Percentiles rank a stretch among this genome's conserved stretches.
phyloP scores from a whole-genome alignment of 352 stramenopile species.

The Phytophthora cryptogea region DNA sequence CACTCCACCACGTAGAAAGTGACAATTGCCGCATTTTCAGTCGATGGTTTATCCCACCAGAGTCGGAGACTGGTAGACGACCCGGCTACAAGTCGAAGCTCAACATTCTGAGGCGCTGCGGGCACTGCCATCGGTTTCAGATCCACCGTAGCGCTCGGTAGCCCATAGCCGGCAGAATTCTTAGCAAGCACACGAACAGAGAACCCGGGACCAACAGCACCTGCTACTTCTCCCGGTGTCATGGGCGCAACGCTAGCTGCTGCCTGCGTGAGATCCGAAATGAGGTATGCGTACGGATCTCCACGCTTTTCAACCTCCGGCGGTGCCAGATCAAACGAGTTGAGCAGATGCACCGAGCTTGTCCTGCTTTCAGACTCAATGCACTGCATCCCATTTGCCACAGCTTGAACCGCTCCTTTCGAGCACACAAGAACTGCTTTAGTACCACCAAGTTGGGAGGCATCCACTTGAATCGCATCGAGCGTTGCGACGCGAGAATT shows the following conservation, averaged over 20 bases:
- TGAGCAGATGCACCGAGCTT: slow-evolving; percentile 39
- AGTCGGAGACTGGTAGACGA: slow-evolving; percentile 73
- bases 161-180: slow-evolving; percentile 65
- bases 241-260: slow-evolving; percentile 36
- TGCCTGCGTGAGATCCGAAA: slow-evolving; percentile 50
- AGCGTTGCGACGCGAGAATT: slow-evolving; percentile 44
- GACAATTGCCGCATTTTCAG: slow-evolving; percentile 82
- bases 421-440: slow-evolving; percentile 57
- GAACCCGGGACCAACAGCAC: slow-evolving; percentile 51
- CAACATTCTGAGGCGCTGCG: slow-evolving; percentile 65
- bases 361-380: slow-evolving; percentile 45
- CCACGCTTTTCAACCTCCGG: slow-evolving; percentile 45
- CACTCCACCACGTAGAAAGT: slow-evolving; percentile 91
- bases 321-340: slow-evolving; percentile 40
- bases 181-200: slow-evolving; percentile 65
- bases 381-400: slow-evolving; percentile 50
- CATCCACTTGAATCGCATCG: slow-evolving; percentile 40
- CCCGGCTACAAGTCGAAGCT: slow-evolving; percentile 79
- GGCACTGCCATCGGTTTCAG: slow-evolving; percentile 92
- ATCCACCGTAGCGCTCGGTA: slow-evolving; percentile 50
- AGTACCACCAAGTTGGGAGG: slow-evolving; percentile 38
- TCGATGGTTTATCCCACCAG: slow-evolving; percentile 86
- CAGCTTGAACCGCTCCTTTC: slow-evolving; percentile 29
- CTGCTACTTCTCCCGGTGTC: slow-evolving; percentile 38
- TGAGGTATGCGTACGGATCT: slow-evolving; percentile 61